Evolutionary conservation across 169 alveolate genomes (phyloP).

Genomic region (Miamiensis avidus): DNA sequence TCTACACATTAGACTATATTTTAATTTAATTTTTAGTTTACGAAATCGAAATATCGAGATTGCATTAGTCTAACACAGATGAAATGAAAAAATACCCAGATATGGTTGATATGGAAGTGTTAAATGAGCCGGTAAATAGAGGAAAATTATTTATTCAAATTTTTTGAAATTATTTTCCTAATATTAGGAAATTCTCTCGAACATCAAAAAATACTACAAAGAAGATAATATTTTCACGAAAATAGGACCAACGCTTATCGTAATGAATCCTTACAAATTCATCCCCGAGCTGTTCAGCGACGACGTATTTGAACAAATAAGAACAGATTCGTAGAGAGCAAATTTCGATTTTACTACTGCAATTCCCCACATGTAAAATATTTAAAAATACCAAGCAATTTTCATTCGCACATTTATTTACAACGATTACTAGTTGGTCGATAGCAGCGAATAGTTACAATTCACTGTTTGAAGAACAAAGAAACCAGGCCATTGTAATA

Average conservation of each 20-base stretch:
- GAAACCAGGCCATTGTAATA: conserved; percentile 95
- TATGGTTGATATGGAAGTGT: not conserved
- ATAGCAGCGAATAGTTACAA: conserved; percentile 94
- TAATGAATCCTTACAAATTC: conserved; percentile 80
- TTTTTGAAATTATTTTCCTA: no score
- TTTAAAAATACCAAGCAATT: conserved; percentile 24
- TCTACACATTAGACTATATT: no score
- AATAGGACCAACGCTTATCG: conserved; percentile 85
- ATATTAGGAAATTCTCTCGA: conserved; percentile 24
- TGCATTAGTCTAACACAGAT: no score
- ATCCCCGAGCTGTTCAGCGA: conserved; percentile 51
- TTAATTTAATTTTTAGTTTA: not conserved
- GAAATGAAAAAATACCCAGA: not conserved
- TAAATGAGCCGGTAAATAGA: not conserved
- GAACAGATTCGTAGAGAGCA: conserved; percentile 2
- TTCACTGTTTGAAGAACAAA: conserved; percentile 85
- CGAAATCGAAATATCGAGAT: not conserved
- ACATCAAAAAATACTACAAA: conserved; percentile 22
- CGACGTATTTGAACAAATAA: conserved; percentile 17
- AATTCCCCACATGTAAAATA: not conserved
- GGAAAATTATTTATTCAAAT: not conserved
- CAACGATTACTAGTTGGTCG: conserved; percentile 13
- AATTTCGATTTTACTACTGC: not conserved
- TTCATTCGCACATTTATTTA: not conserved
- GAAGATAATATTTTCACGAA: conserved; percentile 64